A percentile compares a stretch with the other conserved stretches of the same genome.
These are phyloP conservation scores for Fusarium sacchari DNA, from an alignment of 2,329 filamentous ascomycete genomes.

Conservation along the genomic window DNA sequence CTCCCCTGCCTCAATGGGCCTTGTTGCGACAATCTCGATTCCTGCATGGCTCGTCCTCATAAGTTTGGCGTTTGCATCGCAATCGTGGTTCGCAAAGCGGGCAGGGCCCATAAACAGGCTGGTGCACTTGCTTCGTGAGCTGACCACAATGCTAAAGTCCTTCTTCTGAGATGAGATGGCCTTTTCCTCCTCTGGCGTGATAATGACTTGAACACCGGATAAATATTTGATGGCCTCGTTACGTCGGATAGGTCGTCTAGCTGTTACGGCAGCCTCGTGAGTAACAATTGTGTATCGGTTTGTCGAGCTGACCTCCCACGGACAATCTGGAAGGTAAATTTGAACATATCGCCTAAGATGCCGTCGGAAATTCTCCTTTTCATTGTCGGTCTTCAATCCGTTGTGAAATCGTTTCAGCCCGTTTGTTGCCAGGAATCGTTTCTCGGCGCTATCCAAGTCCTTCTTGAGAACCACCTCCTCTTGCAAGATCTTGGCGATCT, in stretches of 20 bases:
- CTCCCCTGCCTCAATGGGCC: conserved; percentile 85
- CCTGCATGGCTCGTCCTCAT: conserved; percentile 85
- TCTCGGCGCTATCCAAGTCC: conserved; percentile 75
- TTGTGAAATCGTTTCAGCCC: conserved; percentile 78
- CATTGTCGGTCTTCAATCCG: conserved; percentile 75
- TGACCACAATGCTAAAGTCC: conserved; percentile 97
- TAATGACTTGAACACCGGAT: conserved; percentile 88
- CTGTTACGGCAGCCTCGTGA: conserved; percentile 88
- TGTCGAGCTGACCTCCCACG: conserved; percentile 90
- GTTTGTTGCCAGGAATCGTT: conserved; percentile 74
- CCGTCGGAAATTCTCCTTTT: conserved; percentile 85
- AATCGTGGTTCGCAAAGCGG: conserved; percentile 97
- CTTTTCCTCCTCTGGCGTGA: conserved; percentile 90
- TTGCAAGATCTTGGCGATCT: conserved; percentile 70
- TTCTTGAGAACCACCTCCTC: conserved; percentile 78
- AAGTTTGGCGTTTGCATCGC: conserved; percentile 88
- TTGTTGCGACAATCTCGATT: conserved; percentile 88
- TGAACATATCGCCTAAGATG: conserved; percentile 92
- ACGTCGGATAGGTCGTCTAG: conserved; percentile 79
- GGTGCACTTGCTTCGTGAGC: conserved; percentile 87
- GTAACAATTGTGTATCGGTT: conserved; percentile 94
- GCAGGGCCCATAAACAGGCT: conserved; percentile 95
- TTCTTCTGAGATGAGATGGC: conserved; percentile 83
- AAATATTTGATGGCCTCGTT: conserved; percentile 92
- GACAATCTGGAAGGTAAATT: conserved; percentile 92